Evolutionary conservation across 1,284 basidiomycete species (phyloP).

Genomic region (Earliella scabrosa): DNA sequence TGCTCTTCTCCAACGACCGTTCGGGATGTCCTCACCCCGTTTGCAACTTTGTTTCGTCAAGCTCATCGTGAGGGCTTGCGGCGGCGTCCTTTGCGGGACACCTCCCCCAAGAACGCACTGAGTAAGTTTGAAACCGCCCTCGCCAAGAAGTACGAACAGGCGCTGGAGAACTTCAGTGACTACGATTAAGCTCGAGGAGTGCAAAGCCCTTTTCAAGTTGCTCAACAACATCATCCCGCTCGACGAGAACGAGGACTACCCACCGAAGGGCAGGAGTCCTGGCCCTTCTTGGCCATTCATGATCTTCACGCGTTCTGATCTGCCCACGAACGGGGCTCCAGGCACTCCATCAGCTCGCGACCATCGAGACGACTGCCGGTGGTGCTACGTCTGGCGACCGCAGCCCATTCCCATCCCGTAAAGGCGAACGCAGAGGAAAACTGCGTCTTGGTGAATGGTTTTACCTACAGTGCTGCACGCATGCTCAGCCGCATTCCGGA

Average conservation of each 20-base stretch:
- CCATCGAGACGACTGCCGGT: constrained; percentile 30
- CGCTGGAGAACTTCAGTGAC: constrained; percentile 69
- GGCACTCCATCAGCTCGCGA: constrained; percentile 42
- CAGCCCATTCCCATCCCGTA: constrained; percentile 30
- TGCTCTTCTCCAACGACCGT: constrained; percentile 63
- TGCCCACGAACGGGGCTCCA: too few relatives aligned
- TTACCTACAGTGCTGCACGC: constrained; percentile 2
- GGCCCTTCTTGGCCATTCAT: too few relatives aligned
- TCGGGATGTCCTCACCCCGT: constrained; percentile 60
- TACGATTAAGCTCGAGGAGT: constrained; percentile 66
- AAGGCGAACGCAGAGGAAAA: constrained; percentile 36
- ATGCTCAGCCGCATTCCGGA: too few relatives aligned
- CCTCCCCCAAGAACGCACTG: constrained; percentile 73
- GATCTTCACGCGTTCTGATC: too few relatives aligned
- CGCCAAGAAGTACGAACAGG: constrained; percentile 58
- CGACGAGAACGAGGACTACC: constrained; percentile 52
- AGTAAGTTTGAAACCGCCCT: constrained; percentile 66
- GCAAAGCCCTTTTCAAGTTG: constrained; percentile 68
- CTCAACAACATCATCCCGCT: constrained; percentile 57
- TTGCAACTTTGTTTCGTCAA: too few relatives aligned
- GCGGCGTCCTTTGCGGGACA: constrained; percentile 80
- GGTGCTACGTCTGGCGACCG: constrained; percentile 33
- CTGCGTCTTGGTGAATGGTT: constrained; percentile 28
- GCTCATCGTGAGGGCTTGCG: too few relatives aligned
- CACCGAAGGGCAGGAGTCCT: constrained; percentile 44